A percentile compares a stretch with the other conserved stretches of the same genome.
phyloP scores from a whole-genome alignment of 352 stramenopile genomes.

The Globisporangium camurandrum region DNA sequence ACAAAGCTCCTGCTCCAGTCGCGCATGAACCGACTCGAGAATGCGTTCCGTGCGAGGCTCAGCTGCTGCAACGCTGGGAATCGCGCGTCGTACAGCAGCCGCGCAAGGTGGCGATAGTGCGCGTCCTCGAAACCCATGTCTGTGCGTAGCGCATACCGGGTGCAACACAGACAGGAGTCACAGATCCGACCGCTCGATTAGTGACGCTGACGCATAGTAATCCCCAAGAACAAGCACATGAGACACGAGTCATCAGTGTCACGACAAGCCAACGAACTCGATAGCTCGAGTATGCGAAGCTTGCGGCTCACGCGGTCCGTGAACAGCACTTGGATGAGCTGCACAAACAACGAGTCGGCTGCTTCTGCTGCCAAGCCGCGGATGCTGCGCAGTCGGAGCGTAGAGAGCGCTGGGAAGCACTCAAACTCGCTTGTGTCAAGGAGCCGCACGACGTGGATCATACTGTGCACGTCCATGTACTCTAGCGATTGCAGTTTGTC shows the following conservation, averaged over 20 bases:
- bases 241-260: neutral
- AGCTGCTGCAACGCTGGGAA: conserved; percentile 31
- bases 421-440: conserved; percentile 25
- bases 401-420: conserved; percentile 26
- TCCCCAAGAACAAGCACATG: neutral
- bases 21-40: conserved; percentile 55
- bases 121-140: conserved; percentile 31
- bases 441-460: conserved; percentile 23
- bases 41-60: conserved; percentile 29
- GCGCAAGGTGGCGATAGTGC: conserved; percentile 36
- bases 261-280: conserved; percentile 8
- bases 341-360: conserved; percentile 23
- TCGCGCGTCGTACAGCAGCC: conserved; percentile 34
- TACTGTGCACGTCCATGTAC: conserved; percentile 12
- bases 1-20: conserved; percentile 45
- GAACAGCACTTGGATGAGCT: conserved; percentile 48
- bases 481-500: too few species aligned
- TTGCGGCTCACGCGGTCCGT: conserved; percentile 32
- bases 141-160: conserved; percentile 4
- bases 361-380: conserved; percentile 11
- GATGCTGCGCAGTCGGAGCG: conserved; percentile 24
- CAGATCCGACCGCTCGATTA: neutral
- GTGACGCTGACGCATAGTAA: neutral
- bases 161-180: neutral
- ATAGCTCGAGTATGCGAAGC: conserved; percentile 25